A percentile compares a stretch with the other conserved stretches of the same genome.
These are phyloP conservation scores for Myriosclerotinia curreyana DNA, from an alignment of 2,329 filamentous ascomycete genomes.

Conservation along the genomic window DNA sequence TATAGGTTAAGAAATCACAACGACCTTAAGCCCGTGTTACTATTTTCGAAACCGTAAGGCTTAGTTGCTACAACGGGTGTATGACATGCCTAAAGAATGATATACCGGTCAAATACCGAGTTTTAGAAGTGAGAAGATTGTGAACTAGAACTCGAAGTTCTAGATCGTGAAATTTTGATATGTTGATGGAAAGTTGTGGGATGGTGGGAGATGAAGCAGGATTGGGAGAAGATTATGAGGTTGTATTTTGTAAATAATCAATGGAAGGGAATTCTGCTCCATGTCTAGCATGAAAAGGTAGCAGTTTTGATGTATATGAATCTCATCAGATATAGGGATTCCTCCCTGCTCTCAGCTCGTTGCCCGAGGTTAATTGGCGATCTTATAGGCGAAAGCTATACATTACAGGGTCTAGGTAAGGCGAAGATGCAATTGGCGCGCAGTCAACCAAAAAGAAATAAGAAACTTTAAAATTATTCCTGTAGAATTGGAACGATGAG, in stretches of 20 bases:
- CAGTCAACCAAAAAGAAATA: background rate
- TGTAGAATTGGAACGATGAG: background rate
- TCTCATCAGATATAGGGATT: background rate
- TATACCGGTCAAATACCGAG: background rate
- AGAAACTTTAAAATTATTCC: background rate
- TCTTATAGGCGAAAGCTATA: background rate
- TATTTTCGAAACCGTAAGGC: slow-evolving; percentile 1
- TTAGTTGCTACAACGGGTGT: slow-evolving; percentile 1
- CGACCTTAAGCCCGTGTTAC: background rate
- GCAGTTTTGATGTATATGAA: background rate
- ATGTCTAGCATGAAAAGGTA: background rate
- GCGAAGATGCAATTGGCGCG: background rate
- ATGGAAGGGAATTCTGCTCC: background rate
- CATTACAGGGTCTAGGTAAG: background rate
- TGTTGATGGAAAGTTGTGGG: background rate
- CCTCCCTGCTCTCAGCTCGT: background rate
- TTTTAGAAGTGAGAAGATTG: background rate
- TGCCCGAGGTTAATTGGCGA: background rate
- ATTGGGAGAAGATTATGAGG: background rate
- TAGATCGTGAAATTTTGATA: background rate
- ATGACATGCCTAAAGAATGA: background rate
- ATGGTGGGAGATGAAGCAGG: too few relatives aligned
- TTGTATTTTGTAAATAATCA: background rate
- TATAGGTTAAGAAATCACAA: background rate
- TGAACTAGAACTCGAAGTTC: background rate